Evolutionary conservation across 106 monocot genomes (phyloP).

Genomic region (Allium cepa): DNA sequence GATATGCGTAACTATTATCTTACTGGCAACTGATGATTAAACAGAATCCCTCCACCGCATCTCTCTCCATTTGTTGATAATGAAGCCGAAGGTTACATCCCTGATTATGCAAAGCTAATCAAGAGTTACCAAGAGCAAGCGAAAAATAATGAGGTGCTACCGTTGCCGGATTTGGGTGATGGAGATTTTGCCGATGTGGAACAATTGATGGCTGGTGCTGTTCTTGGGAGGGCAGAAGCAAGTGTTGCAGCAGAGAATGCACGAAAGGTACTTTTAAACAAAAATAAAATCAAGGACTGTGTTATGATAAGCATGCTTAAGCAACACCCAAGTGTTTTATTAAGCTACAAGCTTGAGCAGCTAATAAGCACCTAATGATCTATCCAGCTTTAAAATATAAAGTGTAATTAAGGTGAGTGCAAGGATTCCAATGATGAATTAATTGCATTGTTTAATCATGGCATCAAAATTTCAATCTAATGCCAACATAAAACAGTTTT

Average conservation of each 20-base stretch:
- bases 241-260: conserved; percentile 76
- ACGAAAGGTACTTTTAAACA: conserved; percentile 24
- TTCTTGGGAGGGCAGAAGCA: conserved; percentile 79
- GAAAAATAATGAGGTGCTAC: conserved; percentile 49
- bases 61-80: conserved; percentile 96
- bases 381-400: too few relatives aligned
- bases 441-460: too few relatives aligned
- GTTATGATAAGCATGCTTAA: too few relatives aligned
- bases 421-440: too few relatives aligned
- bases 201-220: conserved; percentile 56
- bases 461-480: too few relatives aligned
- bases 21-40: too few relatives aligned
- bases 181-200: conserved; percentile 41
- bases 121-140: conserved; percentile 72
- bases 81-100: conserved; percentile 90
- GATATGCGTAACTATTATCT: too few relatives aligned
- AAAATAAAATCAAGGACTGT: neutral
- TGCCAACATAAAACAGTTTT: too few relatives aligned
- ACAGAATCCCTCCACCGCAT: conserved; percentile 89
- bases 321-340: too few relatives aligned
- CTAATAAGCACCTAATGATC: too few relatives aligned
- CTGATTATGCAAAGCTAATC: conserved; percentile 89
- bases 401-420: too few relatives aligned
- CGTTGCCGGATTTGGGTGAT: conserved; percentile 56
- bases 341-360: too few relatives aligned